phyloP scores from a whole-genome alignment of 805 yeast genomes.

The Lachancea sp. region DNA sequence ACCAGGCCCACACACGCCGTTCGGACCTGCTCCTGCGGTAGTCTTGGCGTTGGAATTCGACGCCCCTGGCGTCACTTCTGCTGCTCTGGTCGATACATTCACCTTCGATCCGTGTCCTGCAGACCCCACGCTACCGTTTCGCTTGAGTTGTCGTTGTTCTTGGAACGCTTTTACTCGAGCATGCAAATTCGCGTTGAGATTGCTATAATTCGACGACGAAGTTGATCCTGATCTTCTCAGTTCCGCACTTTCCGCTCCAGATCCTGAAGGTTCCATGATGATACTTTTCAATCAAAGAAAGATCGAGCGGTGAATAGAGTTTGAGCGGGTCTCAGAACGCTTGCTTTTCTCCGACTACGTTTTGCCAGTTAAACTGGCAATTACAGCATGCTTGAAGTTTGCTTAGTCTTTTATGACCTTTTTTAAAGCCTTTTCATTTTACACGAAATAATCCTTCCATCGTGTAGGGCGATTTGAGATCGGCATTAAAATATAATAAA shows the following conservation, averaged over 20 bases:
- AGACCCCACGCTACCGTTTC: slow-evolving; percentile 31
- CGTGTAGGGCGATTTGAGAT: too few species aligned
- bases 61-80: slow-evolving; percentile 1
- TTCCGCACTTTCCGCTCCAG: slow-evolving; percentile 3
- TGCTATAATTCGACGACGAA: slow-evolving; percentile 29
- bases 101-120: slow-evolving; percentile 6
- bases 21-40: neutral
- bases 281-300: neutral
- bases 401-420: neutral
- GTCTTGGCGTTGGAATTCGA: neutral
- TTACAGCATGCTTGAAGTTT: neutral
- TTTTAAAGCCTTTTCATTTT: too few species aligned
- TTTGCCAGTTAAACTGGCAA: too few species aligned
- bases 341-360: too few species aligned
- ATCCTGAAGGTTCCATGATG: slow-evolving; percentile 1
- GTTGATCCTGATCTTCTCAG: slow-evolving; percentile 20
- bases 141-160: slow-evolving; percentile 57
- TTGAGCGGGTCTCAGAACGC: too few species aligned
- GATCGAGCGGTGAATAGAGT: too few species aligned
- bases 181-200: slow-evolving; percentile 69
- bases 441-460: too few species aligned
- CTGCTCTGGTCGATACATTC: slow-evolving; percentile 4
- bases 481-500: too few species aligned
- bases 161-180: slow-evolving; percentile 85
- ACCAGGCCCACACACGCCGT: neutral